Conservation (phyloP, 2,329 filamentous ascomycete genomes). For the Ophiocordyceps camponoti-saundersi region DNA sequence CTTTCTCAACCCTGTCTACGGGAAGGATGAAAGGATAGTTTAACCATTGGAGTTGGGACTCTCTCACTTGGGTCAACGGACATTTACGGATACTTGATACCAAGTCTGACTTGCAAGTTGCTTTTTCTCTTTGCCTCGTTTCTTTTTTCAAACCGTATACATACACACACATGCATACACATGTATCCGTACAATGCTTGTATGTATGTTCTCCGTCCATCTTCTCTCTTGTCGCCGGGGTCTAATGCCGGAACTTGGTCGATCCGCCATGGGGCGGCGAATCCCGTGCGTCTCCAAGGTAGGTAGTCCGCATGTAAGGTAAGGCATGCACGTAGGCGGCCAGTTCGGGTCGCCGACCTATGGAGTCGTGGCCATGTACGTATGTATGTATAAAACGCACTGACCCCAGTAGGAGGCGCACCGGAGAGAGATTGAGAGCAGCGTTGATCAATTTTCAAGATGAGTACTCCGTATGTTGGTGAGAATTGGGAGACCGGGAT, state of each 20-base stretch:
- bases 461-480: not conserved
- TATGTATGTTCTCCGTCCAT: not conserved
- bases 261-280: not conserved
- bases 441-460: conserved; percentile 1
- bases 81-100: too few relatives aligned
- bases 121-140: too few relatives aligned
- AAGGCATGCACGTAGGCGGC: not conserved
- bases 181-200: too few relatives aligned
- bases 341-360: not conserved
- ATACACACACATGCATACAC: too few relatives aligned
- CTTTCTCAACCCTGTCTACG: too few relatives aligned
- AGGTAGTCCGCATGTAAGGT: too few relatives aligned
- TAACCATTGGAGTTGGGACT: too few relatives aligned
- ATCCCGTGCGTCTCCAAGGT: not conserved
- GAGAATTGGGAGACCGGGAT: not conserved
- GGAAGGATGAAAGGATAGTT: too few relatives aligned
- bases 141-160: too few relatives aligned
- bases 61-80: too few relatives aligned
- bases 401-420: not conserved
- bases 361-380: not conserved
- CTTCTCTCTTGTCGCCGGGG: not conserved
- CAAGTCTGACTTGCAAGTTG: too few relatives aligned
- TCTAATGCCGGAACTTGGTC: not conserved
- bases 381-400: not conserved
- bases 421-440: conserved; percentile 1